These are phyloP conservation scores for Aureobasidium sp. DNA, from an alignment of 2,329 filamentous ascomycete genomes.

Conservation along the genomic window DNA sequence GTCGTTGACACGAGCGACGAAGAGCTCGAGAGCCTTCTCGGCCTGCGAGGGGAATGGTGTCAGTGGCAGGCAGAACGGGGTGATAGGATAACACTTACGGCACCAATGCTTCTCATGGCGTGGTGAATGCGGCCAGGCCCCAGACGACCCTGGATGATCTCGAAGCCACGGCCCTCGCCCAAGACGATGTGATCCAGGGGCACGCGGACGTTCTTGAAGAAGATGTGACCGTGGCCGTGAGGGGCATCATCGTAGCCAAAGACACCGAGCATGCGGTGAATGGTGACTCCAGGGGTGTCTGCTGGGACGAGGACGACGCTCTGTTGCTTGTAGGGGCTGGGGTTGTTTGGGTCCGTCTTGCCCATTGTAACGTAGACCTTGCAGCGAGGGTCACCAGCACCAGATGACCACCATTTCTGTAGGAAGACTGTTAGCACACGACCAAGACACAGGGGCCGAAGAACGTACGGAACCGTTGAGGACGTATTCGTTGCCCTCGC, in stretches of 20 bases:
- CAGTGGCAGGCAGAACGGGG: background rate
- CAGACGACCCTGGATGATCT: constrained; percentile 95
- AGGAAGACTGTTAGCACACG: background rate
- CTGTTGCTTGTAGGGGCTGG: constrained; percentile 77
- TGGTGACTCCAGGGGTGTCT: constrained; percentile 72
- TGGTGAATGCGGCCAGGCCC: constrained; percentile 96
- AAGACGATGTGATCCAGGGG: constrained; percentile 78
- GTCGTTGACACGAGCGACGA: constrained; percentile 92
- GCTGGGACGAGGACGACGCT: constrained; percentile 86
- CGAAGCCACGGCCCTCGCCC: constrained; percentile 88
- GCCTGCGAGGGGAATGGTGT: constrained; percentile 39
- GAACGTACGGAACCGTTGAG: constrained; percentile 69
- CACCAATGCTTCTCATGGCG: constrained; percentile 89
- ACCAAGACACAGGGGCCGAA: background rate
- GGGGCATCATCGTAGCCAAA: constrained; percentile 98
- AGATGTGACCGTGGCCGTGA: constrained; percentile 90
- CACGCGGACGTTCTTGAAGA: constrained; percentile 82
- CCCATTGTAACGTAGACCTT: constrained; percentile 94
- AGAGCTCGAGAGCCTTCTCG: constrained; percentile 86
- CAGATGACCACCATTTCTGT: constrained; percentile 98
- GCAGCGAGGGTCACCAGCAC: constrained; percentile 86
- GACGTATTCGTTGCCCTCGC: constrained; percentile 80
- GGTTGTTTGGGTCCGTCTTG: constrained; percentile 70
- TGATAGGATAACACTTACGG: constrained; percentile 38
- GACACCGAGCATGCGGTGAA: constrained; percentile 86